These are phyloP conservation scores for Psilocybe cubensis DNA, from an alignment of 768 basidiomycete species.

Conservation along the genomic window DNA sequence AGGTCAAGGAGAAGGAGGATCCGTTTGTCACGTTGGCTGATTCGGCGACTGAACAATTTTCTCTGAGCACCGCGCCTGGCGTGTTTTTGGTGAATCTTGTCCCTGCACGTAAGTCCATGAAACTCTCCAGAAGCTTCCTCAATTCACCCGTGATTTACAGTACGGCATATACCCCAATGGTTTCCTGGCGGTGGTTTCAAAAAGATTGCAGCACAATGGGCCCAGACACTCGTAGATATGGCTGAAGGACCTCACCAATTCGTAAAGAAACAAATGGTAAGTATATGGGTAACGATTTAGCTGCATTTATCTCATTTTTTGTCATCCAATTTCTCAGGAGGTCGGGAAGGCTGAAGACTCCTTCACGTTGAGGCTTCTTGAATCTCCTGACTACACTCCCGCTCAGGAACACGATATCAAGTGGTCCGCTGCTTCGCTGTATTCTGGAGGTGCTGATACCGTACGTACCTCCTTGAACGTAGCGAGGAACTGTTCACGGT, in stretches of 20 bases:
- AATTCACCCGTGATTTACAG: slow-evolving; percentile 27
- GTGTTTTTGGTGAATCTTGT: slow-evolving; percentile 53
- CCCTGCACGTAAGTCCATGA: slow-evolving; percentile 39
- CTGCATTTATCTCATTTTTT: not conserved
- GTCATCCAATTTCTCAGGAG: slow-evolving; percentile 18
- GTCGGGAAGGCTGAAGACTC: slow-evolving; percentile 36
- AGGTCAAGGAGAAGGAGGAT: slow-evolving; percentile 40
- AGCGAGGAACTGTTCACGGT: not conserved
- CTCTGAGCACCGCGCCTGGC: slow-evolving; percentile 43
- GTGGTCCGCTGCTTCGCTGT: slow-evolving; percentile 50
- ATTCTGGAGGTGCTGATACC: slow-evolving; percentile 49
- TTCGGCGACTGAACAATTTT: slow-evolving; percentile 40
- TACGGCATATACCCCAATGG: slow-evolving; percentile 55
- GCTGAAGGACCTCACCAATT: slow-evolving; percentile 47
- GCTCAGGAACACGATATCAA: slow-evolving; percentile 43
- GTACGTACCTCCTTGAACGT: slow-evolving; percentile 21
- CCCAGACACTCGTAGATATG: slow-evolving; percentile 43
- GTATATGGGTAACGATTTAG: slow-evolving; percentile 8
- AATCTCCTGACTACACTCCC: slow-evolving; percentile 28
- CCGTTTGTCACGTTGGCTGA: slow-evolving; percentile 43
- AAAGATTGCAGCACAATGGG: slow-evolving; percentile 47
- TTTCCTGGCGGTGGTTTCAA: slow-evolving; percentile 62
- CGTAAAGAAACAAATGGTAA: slow-evolving; percentile 50
- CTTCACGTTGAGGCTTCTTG: slow-evolving; percentile 36
- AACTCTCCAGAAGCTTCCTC: not conserved